Conservation (phyloP, 371 early-diverging fungal species). For the Rhizopus delemar region DNA sequence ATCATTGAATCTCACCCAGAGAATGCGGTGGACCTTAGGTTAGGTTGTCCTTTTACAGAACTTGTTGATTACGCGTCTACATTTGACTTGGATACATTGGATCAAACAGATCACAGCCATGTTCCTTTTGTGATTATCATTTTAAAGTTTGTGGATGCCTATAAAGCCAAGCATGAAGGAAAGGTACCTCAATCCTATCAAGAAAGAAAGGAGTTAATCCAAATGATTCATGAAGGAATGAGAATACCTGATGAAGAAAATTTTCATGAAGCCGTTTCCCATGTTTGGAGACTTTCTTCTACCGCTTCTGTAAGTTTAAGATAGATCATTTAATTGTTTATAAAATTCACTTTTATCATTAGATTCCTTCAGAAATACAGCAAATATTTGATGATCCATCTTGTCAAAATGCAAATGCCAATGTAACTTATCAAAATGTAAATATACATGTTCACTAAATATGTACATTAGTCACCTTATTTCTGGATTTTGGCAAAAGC, state of each 20-base stretch:
- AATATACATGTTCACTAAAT: neutral
- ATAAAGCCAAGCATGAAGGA: slow-evolving; percentile 57
- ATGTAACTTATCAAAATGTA: slow-evolving; percentile 36
- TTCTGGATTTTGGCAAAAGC: slow-evolving; percentile 90
- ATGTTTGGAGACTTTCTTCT: slow-evolving; percentile 56
- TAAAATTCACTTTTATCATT: neutral
- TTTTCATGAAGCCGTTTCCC: slow-evolving; percentile 80
- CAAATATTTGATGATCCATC: slow-evolving; percentile 55
- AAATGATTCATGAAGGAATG: slow-evolving; percentile 57
- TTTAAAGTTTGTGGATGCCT: slow-evolving; percentile 69
- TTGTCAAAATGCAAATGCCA: slow-evolving; percentile 48
- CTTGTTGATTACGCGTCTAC: slow-evolving; percentile 59
- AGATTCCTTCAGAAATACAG: slow-evolving; percentile 55
- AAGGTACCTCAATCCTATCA: slow-evolving; percentile 58
- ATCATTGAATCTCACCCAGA: slow-evolving; percentile 92
- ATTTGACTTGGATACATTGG: slow-evolving; percentile 68
- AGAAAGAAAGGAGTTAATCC: slow-evolving; percentile 71
- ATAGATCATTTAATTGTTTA: neutral
- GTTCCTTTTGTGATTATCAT: slow-evolving; percentile 87
- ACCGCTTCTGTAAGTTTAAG: slow-evolving; percentile 22
- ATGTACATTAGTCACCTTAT: slow-evolving; percentile 55
- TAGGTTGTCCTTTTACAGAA: slow-evolving; percentile 79
- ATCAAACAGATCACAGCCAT: slow-evolving; percentile 72
- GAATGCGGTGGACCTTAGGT: slow-evolving; percentile 73
- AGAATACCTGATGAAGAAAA: slow-evolving; percentile 79